These are phyloP conservation scores for Aulographum hederae DNA, from an alignment of 2,329 filamentous ascomycete species.

Conservation along the genomic window DNA sequence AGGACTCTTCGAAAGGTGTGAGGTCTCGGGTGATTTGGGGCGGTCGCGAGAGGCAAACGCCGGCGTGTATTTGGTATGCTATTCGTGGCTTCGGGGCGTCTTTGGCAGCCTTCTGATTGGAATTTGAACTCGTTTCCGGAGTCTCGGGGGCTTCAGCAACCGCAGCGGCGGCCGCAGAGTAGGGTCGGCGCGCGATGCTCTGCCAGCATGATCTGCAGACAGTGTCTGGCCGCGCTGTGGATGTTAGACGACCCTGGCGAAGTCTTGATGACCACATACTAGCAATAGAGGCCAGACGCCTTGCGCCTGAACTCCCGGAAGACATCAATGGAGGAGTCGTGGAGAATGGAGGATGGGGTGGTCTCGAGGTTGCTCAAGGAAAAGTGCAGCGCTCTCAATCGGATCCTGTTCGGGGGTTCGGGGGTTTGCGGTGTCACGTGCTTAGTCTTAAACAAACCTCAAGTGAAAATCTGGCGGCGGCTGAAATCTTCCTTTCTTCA, in stretches of 20 bases:
- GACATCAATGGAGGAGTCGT: no score
- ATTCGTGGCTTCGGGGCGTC: conserved; percentile 5
- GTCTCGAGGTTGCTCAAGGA: not conserved
- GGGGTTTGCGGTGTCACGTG: not conserved
- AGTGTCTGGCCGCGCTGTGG: no score
- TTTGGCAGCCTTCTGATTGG: not conserved
- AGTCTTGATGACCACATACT: no score
- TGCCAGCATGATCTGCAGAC: not conserved
- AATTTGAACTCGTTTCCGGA: not conserved
- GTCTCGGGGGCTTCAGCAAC: not conserved
- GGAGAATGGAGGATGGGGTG: no score
- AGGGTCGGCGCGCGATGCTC: not conserved
- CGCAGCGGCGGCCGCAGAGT: not conserved
- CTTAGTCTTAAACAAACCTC: not conserved
- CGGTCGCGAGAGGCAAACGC: conserved; percentile 72
- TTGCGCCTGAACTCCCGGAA: no score
- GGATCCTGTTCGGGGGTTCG: not conserved
- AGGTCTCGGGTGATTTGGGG: conserved; percentile 72
- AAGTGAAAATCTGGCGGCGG: not conserved
- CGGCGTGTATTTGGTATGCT: conserved; percentile 32
- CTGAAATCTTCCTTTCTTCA: not conserved
- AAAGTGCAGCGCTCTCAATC: not conserved
- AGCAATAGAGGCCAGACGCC: no score
- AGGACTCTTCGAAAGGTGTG: conserved; percentile 78
- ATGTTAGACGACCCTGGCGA: no score